A percentile compares a stretch with the other conserved stretches of the same genome.
phyloP scores from a whole-genome alignment of 768 basidiomycete genomes.

The Exidia glandulosa region DNA sequence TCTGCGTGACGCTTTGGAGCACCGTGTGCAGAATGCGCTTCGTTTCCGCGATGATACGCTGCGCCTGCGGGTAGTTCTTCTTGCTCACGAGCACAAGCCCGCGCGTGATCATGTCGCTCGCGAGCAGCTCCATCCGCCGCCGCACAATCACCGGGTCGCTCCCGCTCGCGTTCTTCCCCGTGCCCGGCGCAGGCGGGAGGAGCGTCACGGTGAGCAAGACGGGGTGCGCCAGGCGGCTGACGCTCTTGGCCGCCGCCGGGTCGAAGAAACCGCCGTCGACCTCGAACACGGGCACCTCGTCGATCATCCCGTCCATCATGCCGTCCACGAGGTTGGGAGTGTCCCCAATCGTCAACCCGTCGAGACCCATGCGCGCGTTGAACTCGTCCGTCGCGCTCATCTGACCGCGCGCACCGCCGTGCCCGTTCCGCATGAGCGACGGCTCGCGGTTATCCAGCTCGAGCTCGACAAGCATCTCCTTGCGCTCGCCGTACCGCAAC shows the following conservation, averaged over 20 bases:
- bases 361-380: conserved; percentile 15
- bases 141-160: conserved; percentile 82
- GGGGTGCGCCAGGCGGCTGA: conserved; percentile 84
- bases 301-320: conserved; percentile 95
- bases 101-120: conserved; percentile 95
- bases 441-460: conserved; percentile 66
- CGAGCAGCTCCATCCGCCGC: conserved; percentile 90
- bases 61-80: conserved; percentile 83
- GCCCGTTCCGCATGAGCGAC: conserved; percentile 7
- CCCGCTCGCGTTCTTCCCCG: conserved; percentile 26
- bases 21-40: conserved; percentile 88
- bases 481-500: conserved; percentile 88
- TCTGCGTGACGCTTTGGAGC: conserved; percentile 69
- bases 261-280: conserved; percentile 95
- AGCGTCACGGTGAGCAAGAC: conserved; percentile 91
- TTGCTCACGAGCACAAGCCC: conserved; percentile 85
- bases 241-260: conserved; percentile 70
- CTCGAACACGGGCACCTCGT: conserved; percentile 93
- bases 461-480: conserved; percentile 94
- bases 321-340: conserved; percentile 68
- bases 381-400: conserved; percentile 23
- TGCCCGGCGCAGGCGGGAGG: conserved; percentile 40
- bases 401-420: conserved; percentile 23
- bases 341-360: conserved; percentile 52
- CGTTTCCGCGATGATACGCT: conserved; percentile 83